Conservation (phyloP, 169 alveolate genomes). For the Perkinsus marinus region DNA sequence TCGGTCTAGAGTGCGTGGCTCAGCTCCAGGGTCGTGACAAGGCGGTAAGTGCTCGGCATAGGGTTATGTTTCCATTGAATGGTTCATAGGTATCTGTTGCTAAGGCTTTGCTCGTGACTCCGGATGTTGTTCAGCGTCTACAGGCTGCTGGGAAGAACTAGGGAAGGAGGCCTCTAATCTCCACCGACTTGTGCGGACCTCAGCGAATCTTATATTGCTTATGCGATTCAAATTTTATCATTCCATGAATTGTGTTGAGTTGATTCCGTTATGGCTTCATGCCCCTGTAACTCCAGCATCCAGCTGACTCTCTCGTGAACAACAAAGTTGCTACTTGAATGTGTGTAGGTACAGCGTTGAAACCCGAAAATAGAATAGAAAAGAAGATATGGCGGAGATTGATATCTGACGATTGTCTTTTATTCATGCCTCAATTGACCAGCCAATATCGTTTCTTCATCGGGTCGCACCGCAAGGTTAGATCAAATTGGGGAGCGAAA, state of each 20-base stretch:
- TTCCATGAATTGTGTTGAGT: neutral
- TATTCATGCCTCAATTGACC: no score
- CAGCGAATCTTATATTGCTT: neutral
- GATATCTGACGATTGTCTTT: no score
- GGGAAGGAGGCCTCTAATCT: neutral
- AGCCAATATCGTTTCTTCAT: no score
- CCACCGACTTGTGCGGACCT: neutral
- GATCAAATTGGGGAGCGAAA: no score
- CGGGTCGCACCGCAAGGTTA: no score
- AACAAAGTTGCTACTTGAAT: no score
- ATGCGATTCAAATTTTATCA: neutral
- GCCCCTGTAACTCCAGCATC: no score
- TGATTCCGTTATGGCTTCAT: neutral
- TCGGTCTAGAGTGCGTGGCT: neutral
- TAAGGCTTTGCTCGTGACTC: neutral
- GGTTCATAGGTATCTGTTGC: neutral
- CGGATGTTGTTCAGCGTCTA: neutral
- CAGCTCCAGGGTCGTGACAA: neutral
- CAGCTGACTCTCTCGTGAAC: no score
- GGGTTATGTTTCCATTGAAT: neutral
- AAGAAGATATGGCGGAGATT: no score
- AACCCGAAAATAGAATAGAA: no score
- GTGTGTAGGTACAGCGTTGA: no score
- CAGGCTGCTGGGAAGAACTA: neutral
- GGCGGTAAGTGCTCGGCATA: neutral